Evolutionary conservation across 1,284 basidiomycete species (phyloP), one percentile per base, ranked within the genome.

Genomic region (Tilletia caries): DNA sequence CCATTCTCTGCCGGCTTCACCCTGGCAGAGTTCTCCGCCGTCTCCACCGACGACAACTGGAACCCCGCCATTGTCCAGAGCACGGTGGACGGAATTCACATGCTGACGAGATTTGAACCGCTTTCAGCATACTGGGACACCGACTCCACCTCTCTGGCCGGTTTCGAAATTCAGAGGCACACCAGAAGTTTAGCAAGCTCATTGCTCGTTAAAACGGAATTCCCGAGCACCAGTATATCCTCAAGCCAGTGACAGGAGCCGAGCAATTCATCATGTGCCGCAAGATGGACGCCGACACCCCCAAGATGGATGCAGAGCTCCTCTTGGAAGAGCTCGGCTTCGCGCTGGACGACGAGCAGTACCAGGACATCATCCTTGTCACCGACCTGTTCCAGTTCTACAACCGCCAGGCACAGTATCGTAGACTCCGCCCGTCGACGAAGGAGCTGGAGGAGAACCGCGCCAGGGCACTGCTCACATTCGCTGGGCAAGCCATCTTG

Each of bases 311-410:
- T 79, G 89, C 93, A 0, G 90, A 94, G 79, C 87, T 98, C 33
- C 86, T 91, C 23, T 98, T 99, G 82, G 90, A 97, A 78, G 93
- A 98, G 84, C 94, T 99, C 68, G 95, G 92, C 5, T 90, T 99
- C 69, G 88, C 91, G 13, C 86, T 99, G 69, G 95, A 99, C 82
- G 90, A 94, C 75, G 89, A 95, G 76, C 97, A 99, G 84, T 99
- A 98, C 83, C 89, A 93, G 62, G 94, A 98, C 83, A 89, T 89
- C 15, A 92, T 99, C 73, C 95, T 92, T 25, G 88, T 98, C 67
- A 87, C 95, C 71, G 95, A 99, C 83, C 93, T 98, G 87, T 98
- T 97, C 85, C 95, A 98, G 83, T 92, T 98, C 74, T 98, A 95
- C 85, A 88, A 90, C 64, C 89, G 96, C 67, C 92, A 92, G 75